phyloP scores from a whole-genome alignment of 2,329 filamentous ascomycete genomes.

The Colletotrichum sp. region DNA sequence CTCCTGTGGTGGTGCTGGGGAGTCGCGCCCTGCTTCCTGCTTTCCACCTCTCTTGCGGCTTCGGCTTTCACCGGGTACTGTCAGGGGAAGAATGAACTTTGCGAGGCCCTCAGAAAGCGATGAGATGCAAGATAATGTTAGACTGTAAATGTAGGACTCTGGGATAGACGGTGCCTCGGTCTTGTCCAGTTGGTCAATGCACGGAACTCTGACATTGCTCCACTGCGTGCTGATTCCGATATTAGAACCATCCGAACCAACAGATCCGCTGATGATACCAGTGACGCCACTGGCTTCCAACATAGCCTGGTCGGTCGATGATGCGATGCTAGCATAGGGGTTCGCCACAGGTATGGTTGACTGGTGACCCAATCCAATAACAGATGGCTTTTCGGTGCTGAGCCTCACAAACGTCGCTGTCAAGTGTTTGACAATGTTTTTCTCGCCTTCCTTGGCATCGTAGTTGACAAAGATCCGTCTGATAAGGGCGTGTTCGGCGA shows the following conservation, averaged over 20 bases:
- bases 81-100: constrained; percentile 90
- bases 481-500: constrained; percentile 79
- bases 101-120: constrained; percentile 91
- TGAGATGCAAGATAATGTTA: constrained; percentile 88
- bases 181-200: constrained; percentile 95
- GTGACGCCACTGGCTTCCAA: constrained; percentile 87
- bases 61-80: constrained; percentile 75
- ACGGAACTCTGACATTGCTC: constrained; percentile 86
- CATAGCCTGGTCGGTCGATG: constrained; percentile 80
- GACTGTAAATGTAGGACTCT: constrained; percentile 91
- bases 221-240: constrained; percentile 88
- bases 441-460: constrained; percentile 75
- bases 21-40: constrained; percentile 48
- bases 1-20: constrained; percentile 42
- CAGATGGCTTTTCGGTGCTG: constrained; percentile 85
- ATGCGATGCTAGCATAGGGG: constrained; percentile 59
- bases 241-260: constrained; percentile 69
- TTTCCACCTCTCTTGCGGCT: constrained; percentile 55
- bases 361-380: constrained; percentile 89
- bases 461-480: constrained; percentile 82
- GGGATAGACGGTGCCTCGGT: constrained; percentile 81
- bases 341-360: constrained; percentile 79
- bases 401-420: constrained; percentile 90
- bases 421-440: constrained; percentile 79
- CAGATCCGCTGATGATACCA: constrained; percentile 81